Evolutionary conservation across 352 stramenopile species (phyloP).

Genomic region (Blastocystis sp.): DNA sequence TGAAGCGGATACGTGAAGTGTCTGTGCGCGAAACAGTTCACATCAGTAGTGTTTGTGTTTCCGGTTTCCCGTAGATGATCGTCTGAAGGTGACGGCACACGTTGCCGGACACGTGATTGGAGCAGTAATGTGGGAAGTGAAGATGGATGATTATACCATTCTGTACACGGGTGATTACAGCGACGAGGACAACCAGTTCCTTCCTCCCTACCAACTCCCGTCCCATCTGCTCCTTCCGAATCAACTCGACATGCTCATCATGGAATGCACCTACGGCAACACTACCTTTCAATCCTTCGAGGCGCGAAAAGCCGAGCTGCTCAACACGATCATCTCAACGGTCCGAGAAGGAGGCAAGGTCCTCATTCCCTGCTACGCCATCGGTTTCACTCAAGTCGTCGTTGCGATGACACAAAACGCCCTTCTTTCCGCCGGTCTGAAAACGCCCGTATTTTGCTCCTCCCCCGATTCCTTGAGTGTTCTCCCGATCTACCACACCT

Average conservation of each 20-base stretch:
- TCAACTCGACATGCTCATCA: slow-evolving; percentile 25
- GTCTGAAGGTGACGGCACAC: not conserved
- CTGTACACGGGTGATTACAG: slow-evolving; percentile 28
- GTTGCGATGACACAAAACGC: not conserved
- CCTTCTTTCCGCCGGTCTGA: not conserved
- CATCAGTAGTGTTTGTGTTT: not conserved
- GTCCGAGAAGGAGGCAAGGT: not conserved
- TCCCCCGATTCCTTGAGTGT: not conserved
- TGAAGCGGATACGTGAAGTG: slow-evolving; percentile 18
- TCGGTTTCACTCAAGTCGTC: slow-evolving; percentile 17
- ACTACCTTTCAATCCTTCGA: not conserved
- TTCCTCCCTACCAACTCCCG: slow-evolving; percentile 32
- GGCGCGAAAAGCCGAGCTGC: not conserved
- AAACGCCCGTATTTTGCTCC: not conserved
- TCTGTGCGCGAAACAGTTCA: not conserved
- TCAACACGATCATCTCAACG: not conserved
- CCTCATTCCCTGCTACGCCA: slow-evolving; percentile 24
- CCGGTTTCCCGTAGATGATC: not conserved
- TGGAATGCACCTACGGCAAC: slow-evolving; percentile 50
- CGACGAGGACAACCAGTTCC: not conserved
- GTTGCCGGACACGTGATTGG: slow-evolving; percentile 26
- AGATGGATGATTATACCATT: not conserved
- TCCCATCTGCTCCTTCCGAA: not conserved
- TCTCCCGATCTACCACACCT: slow-evolving; percentile 1
- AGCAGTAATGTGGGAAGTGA: slow-evolving; percentile 36